Conservation (phyloP, 495 filamentous ascomycete species). For the Usnea hakonensis region DNA sequence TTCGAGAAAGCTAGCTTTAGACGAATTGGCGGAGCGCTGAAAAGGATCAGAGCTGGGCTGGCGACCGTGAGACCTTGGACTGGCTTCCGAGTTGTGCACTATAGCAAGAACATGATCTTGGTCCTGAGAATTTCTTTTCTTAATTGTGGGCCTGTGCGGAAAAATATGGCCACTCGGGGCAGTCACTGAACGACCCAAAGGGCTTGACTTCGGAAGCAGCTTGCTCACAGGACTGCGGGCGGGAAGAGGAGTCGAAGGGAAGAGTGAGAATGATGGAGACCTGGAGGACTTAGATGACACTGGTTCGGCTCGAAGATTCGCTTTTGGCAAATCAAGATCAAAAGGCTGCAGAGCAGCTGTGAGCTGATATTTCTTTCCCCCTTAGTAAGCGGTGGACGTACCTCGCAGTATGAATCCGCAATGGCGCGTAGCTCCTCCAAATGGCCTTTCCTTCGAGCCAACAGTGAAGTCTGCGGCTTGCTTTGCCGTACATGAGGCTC, state of each 20-base stretch:
- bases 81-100: constrained; percentile 11
- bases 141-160: constrained; percentile 10
- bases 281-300: constrained; percentile 53
- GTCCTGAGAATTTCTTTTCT: constrained; percentile 12
- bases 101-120: constrained; percentile 15
- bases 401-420: constrained; percentile 32
- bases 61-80: not conserved
- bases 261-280: constrained; percentile 57
- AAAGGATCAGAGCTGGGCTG: constrained; percentile 12
- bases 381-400: constrained; percentile 23
- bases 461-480: constrained; percentile 31
- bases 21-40: constrained; percentile 3
- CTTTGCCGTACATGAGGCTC: constrained; percentile 29
- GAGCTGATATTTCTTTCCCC: constrained; percentile 4
- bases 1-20: constrained; percentile 19
- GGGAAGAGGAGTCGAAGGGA: constrained; percentile 46
- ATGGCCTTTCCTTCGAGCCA: constrained; percentile 62
- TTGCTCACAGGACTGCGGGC: constrained; percentile 32
- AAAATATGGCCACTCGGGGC: constrained; percentile 47
- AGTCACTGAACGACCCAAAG: constrained; percentile 53
- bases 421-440: constrained; percentile 54
- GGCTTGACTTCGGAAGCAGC: constrained; percentile 34
- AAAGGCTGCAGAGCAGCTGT: not conserved
- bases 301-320: constrained; percentile 38
- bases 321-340: constrained; percentile 9